These are phyloP conservation scores for Oidium heveae DNA, from an alignment of 2,329 filamentous ascomycete genomes.

Conservation along the genomic window DNA sequence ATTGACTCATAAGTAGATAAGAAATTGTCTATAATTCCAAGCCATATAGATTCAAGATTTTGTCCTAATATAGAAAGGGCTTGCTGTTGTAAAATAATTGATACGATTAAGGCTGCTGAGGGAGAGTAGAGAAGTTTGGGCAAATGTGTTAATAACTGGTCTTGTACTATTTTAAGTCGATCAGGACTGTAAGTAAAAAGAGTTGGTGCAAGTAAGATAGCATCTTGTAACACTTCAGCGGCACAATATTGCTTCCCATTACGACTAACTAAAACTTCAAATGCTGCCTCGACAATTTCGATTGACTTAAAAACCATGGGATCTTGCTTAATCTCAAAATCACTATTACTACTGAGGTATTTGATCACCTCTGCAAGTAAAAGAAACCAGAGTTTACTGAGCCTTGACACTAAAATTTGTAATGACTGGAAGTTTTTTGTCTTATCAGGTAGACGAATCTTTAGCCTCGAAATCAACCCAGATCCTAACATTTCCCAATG, in stretches of 20 bases:
- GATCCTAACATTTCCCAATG: constrained; percentile 39
- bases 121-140: constrained; percentile 37
- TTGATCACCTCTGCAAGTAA: constrained; percentile 14
- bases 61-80: constrained; percentile 16
- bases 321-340: not conserved
- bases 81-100: constrained; percentile 19
- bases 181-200: constrained; percentile 14
- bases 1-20: constrained; percentile 9
- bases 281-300: constrained; percentile 14
- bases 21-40: constrained; percentile 18
- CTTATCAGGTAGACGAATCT: constrained; percentile 55
- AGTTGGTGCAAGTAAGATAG: constrained; percentile 20
- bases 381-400: constrained; percentile 42
- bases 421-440: constrained; percentile 53
- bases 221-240: constrained; percentile 28
- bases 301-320: constrained; percentile 4
- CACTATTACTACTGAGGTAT: constrained; percentile 4
- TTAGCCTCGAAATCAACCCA: constrained; percentile 38
- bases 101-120: constrained; percentile 39
- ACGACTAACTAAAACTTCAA: constrained; percentile 23
- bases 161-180: constrained; percentile 17
- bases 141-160: constrained; percentile 29
- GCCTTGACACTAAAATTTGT: constrained; percentile 38
- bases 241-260: constrained; percentile 45
- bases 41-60: constrained; percentile 8